Percentiles rank a stretch among this genome's conserved stretches.
These are phyloP conservation scores for Coelastrella sp. DNA, from an alignment of 139 green algal genomes.

Conservation along the genomic window DNA sequence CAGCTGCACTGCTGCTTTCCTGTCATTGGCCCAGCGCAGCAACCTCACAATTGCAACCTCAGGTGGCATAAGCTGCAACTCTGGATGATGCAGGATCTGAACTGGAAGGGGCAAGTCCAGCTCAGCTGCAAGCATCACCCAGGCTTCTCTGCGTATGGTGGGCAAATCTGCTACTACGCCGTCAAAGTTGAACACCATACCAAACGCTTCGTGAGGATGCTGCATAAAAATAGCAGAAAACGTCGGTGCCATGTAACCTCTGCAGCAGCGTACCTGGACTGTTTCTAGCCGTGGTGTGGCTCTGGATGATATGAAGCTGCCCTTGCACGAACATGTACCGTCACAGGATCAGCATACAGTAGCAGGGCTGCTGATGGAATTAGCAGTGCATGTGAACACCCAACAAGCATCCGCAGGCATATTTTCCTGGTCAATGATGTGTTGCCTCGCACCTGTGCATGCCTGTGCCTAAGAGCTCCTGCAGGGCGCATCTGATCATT, in stretches of 20 bases:
- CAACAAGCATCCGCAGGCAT: too few relatives aligned
- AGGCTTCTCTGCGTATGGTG: conserved; percentile 64
- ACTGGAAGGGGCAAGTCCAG: conserved; percentile 54
- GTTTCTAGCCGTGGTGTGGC: background rate
- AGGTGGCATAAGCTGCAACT: conserved; percentile 60
- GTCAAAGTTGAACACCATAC: conserved; percentile 81
- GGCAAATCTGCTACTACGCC: conserved; percentile 49
- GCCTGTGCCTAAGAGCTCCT: conserved; percentile 36
- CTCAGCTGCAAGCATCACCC: conserved; percentile 69
- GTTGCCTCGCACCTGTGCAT: conserved; percentile 13
- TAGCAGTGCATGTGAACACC: background rate
- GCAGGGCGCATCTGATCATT: conserved; percentile 81
- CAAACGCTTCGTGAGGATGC: conserved; percentile 85
- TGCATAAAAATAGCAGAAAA: conserved; percentile 50
- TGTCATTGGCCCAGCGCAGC: conserved; percentile 78
- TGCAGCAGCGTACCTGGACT: conserved; percentile 43
- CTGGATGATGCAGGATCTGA: conserved; percentile 50
- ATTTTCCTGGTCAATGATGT: too few relatives aligned
- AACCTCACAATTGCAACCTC: conserved; percentile 68
- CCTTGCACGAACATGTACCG: too few relatives aligned
- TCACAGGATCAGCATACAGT: too few relatives aligned
- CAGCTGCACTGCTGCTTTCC: conserved; percentile 62
- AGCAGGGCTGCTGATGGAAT: too few relatives aligned
- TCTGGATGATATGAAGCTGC: too few relatives aligned
- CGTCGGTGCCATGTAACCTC: conserved; percentile 60